Conservation (phyloP, 345 rosid genomes). For the Lumnitzera racemosa region DNA sequence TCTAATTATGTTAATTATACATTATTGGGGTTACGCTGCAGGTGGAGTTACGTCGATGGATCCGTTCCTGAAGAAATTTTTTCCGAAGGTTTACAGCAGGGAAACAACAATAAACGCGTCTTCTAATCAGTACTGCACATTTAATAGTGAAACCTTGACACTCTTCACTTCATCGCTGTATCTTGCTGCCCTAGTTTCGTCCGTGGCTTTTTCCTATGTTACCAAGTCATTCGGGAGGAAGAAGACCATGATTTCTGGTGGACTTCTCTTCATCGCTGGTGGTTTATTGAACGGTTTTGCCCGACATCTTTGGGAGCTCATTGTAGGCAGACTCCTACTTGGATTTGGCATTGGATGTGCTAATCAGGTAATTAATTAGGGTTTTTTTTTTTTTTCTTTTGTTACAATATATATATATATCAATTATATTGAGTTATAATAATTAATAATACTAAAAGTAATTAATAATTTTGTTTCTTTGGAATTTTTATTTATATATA, state of each 20-base stretch:
- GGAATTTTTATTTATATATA: not conserved
- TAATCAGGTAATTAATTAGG: slow-evolving; percentile 21
- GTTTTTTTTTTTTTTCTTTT: not conserved
- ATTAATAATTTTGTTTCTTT: no score
- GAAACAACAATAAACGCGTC: slow-evolving; percentile 15
- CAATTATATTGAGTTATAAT: no score
- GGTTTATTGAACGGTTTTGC: slow-evolving; percentile 25
- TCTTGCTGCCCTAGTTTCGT: slow-evolving; percentile 26
- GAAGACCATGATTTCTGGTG: slow-evolving; percentile 16
- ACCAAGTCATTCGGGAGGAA: slow-evolving; percentile 21
- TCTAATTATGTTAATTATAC: not conserved
- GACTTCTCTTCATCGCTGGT: slow-evolving; percentile 21
- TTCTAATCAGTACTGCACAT: slow-evolving; percentile 33
- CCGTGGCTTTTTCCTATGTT: slow-evolving; percentile 1
- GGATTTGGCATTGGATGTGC: slow-evolving; percentile 32
- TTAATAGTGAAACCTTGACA: slow-evolving; percentile 21
- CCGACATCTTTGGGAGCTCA: slow-evolving; percentile 17
- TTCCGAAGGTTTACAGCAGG: slow-evolving; percentile 20
- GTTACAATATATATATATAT: no score
- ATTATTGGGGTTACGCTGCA: not conserved
- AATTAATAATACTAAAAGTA: no score
- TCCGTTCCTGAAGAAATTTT: slow-evolving; percentile 26
- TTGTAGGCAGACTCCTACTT: slow-evolving; percentile 23
- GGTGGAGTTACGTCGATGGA: slow-evolving; percentile 43
- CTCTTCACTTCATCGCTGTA: slow-evolving; percentile 36